phyloP scores from a whole-genome alignment of 83 land plant species.

The Diphasiastrum complanatum region DNA sequence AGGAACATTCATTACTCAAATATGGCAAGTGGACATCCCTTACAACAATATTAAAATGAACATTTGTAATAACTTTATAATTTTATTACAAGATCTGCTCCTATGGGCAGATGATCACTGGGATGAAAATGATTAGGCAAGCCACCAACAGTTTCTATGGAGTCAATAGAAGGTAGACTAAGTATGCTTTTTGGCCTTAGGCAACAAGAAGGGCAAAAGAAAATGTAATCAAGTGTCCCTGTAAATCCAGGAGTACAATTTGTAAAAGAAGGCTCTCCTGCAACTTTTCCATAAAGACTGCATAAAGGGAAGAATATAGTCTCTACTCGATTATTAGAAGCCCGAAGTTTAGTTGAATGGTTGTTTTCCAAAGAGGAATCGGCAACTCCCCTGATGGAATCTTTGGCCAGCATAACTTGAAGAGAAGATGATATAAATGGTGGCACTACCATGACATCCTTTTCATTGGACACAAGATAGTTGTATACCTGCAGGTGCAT shows the following conservation, averaged over 20 bases:
- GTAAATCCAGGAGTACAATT: conserved; percentile 34
- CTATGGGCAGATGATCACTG: conserved; percentile 40
- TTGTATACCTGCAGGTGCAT: too few relatives aligned
- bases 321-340: conserved; percentile 7
- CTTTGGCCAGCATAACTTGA: too few relatives aligned
- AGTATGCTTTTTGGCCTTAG: conserved; percentile 21
- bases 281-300: conserved; percentile 23
- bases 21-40: too few relatives aligned
- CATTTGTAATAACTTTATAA: background rate
- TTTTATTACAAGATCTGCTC: conserved; percentile 22
- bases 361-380: too few relatives aligned
- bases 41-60: too few relatives aligned
- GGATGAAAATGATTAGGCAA: conserved; percentile 37
- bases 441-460: too few relatives aligned
- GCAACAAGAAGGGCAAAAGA: conserved; percentile 25
- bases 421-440: too few relatives aligned
- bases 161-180: conserved; percentile 22
- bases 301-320: conserved; percentile 11
- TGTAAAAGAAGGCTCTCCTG: conserved; percentile 28
- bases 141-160: conserved; percentile 28
- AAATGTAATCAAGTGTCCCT: conserved; percentile 37
- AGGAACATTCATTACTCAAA: too few relatives aligned
- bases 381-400: too few relatives aligned
- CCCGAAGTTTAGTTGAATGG: too few relatives aligned
- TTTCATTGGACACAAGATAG: too few relatives aligned